A percentile compares a stretch with the other conserved stretches of the same genome.
Evolutionary conservation across 305 asterid genomes (phyloP).

Genomic region (Ajuga reptans): DNA sequence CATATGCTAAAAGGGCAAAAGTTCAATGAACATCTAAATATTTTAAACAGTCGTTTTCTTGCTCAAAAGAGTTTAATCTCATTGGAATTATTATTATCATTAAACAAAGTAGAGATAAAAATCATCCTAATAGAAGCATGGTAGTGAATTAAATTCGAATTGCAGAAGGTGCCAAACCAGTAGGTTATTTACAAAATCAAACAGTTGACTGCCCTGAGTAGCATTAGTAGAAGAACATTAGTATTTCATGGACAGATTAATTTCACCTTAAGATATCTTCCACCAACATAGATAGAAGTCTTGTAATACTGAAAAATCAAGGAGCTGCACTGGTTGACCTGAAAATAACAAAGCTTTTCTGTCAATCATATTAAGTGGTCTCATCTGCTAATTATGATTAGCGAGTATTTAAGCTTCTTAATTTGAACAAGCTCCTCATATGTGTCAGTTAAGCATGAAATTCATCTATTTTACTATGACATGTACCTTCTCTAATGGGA

Average conservation of each 20-base stretch:
- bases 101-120: background rate
- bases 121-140: background rate
- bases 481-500: conserved; percentile 50
- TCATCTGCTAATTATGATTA: background rate
- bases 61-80: background rate
- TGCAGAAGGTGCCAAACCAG: background rate
- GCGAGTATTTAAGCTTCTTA: background rate
- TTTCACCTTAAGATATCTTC: conserved; percentile 86
- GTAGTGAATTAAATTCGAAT: background rate
- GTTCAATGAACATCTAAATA: background rate
- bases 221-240: background rate
- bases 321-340: conserved; percentile 53
- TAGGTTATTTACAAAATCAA: background rate
- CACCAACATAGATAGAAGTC: conserved; percentile 67
- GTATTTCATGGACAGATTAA: background rate
- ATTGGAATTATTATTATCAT: background rate
- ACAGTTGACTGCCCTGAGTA: background rate
- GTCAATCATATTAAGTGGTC: background rate
- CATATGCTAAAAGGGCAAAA: background rate
- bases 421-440: background rate
- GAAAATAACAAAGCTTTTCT: conserved; percentile 25
- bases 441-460: conserved; percentile 14
- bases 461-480: background rate
- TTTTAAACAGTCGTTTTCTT: background rate
- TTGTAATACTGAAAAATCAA: conserved; percentile 47